A percentile compares a stretch with the other conserved stretches of the same genome.
These are phyloP conservation scores for Rhodotorula babjevae DNA, from an alignment of 768 basidiomycete genomes.

Conservation along the genomic window DNA sequence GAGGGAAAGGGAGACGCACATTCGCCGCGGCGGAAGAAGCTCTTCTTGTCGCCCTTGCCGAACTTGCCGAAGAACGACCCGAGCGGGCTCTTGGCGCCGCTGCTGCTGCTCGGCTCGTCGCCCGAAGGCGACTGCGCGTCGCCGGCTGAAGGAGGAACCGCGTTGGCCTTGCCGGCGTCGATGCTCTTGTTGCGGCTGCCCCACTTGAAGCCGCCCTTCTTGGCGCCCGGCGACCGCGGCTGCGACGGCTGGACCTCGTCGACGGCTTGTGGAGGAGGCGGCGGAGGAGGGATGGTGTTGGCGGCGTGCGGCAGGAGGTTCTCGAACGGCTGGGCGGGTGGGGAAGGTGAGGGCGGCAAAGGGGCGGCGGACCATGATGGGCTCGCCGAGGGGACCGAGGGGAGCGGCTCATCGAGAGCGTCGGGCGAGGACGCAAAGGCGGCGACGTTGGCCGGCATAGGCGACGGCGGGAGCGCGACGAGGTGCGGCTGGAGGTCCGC, in stretches of 20 bases:
- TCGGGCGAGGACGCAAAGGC: constrained; percentile 11
- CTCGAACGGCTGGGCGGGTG: neutral
- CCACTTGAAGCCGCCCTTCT: constrained; percentile 20
- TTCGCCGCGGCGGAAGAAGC: constrained; percentile 20
- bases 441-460: constrained; percentile 2
- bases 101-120: neutral
- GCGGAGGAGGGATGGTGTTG: neutral
- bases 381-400: neutral
- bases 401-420: neutral
- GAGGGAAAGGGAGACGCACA: neutral
- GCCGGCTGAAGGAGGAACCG: neutral
- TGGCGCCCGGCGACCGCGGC: constrained; percentile 9
- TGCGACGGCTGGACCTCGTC: neutral
- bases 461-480: constrained; percentile 21
- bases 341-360: constrained; percentile 1
- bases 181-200: constrained; percentile 4
- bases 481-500: neutral
- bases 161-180: constrained; percentile 1
- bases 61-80: constrained; percentile 27
- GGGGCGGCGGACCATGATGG: constrained; percentile 12
- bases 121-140: neutral
- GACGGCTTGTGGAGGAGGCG: neutral
- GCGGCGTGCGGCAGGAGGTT: neutral
- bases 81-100: constrained; percentile 16
- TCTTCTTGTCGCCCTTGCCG: constrained; percentile 15